phyloP scores from a whole-genome alignment of 2,329 filamentous ascomycete genomes.

The Penicillium sp. region DNA sequence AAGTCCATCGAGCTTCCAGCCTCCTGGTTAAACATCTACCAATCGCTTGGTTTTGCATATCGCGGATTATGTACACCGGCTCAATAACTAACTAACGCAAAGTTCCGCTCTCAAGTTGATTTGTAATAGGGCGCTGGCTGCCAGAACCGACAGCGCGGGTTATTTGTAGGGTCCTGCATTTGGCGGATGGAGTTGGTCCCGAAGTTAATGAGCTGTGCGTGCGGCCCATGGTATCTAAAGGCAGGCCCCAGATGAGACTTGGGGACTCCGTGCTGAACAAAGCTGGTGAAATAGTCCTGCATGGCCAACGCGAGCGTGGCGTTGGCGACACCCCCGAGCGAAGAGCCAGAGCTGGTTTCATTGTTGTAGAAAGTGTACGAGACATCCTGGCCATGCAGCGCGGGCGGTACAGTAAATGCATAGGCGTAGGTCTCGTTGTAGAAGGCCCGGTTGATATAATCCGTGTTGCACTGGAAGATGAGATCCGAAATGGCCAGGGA shows the following conservation, averaged over 20 bases:
- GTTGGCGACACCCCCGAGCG: constrained; percentile 18
- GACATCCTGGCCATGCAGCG: constrained; percentile 52
- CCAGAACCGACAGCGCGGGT: constrained; percentile 53
- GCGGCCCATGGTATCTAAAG: constrained; percentile 48
- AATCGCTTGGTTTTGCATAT: too few relatives aligned
- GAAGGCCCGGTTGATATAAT: constrained; percentile 51
- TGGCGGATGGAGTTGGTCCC: constrained; percentile 42
- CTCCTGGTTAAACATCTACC: too few relatives aligned
- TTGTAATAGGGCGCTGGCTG: constrained; percentile 46
- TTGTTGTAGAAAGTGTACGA: constrained; percentile 52
- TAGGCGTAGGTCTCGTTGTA: constrained; percentile 52
- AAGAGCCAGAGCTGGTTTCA: constrained; percentile 33
- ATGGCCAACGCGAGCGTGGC: constrained; percentile 33
- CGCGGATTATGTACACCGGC: background rate
- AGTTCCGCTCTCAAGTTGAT: background rate
- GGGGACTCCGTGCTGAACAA: constrained; percentile 35
- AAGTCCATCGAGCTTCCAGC: too few relatives aligned
- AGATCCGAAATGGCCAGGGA: constrained; percentile 44
- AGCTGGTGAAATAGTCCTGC: constrained; percentile 41
- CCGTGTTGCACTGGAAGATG: constrained; percentile 52
- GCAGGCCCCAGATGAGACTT: constrained; percentile 36
- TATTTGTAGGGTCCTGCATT: constrained; percentile 46
- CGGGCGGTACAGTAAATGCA: constrained; percentile 52
- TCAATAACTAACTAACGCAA: too few relatives aligned
- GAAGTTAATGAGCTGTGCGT: constrained; percentile 46